Evolutionary conservation across 2,329 filamentous ascomycete species (phyloP), one percentile per base, ranked within the genome.

Genomic region (Alternaria angustiovoidea): DNA sequence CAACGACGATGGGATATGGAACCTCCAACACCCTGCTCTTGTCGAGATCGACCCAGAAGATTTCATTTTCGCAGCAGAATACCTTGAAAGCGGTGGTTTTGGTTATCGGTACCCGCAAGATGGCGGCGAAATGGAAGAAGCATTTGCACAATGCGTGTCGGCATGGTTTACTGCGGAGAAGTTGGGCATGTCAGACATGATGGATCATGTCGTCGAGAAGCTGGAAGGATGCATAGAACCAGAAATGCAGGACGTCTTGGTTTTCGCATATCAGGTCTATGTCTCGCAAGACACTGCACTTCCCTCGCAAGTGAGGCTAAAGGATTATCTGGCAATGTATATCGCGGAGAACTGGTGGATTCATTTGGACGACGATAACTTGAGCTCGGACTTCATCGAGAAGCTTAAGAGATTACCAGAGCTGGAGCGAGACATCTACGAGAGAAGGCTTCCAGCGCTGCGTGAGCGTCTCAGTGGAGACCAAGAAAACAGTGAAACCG

Each of bases 21-120:
- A 60, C 16, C 60, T 74, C 5, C 24, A 54, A 1, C 61, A 71
- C 18, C 71, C 70, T 0, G 43, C 47, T 6, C 64, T 76, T 1
- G 3, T 3, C 1, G 20, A 61, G 1, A 66, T 76, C 14, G 14
- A 63, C 0, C 65, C 68, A 1, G 62, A 54, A 0, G 65, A 72
- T n/a, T 78, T 78, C 44, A 16, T 52, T 3, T 63, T 63, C 9
- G 62, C 66, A 0, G 74, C 71, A 1, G 68, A 77, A n/a, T 78
- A 54, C 28, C 56, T 76, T 1, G 63, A 63, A 41, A 65, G 57
- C 7, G 69, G 60, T 1, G 57, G 64, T 2, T 76, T 75, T 24
- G 74, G 74, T 1, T 24, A 47, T 14, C 48, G 59, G 5, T 5
- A 42, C 3, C 57, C 69, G 2, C 53, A 66, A n/a, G 54, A 47